phyloP scores from a whole-genome alignment of 139 green algal genomes.

The Diplosphaera chodatii region DNA sequence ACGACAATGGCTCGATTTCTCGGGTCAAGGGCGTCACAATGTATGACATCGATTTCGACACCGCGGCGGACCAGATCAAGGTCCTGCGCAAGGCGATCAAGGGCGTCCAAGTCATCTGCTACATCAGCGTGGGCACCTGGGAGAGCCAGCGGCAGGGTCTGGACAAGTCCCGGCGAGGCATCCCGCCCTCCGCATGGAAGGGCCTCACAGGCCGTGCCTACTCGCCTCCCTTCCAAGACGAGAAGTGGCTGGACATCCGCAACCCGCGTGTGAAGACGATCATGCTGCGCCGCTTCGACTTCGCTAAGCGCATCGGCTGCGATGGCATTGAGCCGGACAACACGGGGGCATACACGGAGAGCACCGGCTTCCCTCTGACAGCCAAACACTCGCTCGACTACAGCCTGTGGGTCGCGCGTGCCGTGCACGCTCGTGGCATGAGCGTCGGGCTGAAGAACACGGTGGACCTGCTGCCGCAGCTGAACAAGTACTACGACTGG shows the following conservation, averaged over 20 bases:
- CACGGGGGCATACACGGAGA: not conserved
- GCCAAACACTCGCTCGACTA: not conserved
- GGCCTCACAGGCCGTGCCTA: not conserved
- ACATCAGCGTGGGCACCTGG: not conserved
- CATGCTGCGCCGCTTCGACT: not conserved
- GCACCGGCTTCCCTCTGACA: not conserved
- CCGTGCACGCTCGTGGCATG: not conserved
- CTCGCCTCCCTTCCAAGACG: not conserved
- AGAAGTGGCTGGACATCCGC: not conserved
- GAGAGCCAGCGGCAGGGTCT: not conserved
- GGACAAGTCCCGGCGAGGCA: not conserved
- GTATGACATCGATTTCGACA: not conserved
- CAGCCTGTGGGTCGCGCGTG: not conserved
- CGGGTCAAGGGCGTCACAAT: not conserved
- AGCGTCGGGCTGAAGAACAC: not conserved
- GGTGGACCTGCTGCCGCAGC: not conserved
- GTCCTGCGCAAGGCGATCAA: not conserved
- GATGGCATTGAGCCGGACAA: not conserved
- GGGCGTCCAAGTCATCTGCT: not conserved
- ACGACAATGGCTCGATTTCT: not conserved
- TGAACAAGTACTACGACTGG: not conserved
- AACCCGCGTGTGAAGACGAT: not conserved
- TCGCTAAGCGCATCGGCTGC: not conserved
- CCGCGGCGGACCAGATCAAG: not conserved
- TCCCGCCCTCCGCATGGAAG: not conserved